A percentile compares a stretch with the other conserved stretches of the same genome.
These are phyloP conservation scores for Leishmania guyanensis DNA, from an alignment of 208 protist genomes.

Conservation along the genomic window DNA sequence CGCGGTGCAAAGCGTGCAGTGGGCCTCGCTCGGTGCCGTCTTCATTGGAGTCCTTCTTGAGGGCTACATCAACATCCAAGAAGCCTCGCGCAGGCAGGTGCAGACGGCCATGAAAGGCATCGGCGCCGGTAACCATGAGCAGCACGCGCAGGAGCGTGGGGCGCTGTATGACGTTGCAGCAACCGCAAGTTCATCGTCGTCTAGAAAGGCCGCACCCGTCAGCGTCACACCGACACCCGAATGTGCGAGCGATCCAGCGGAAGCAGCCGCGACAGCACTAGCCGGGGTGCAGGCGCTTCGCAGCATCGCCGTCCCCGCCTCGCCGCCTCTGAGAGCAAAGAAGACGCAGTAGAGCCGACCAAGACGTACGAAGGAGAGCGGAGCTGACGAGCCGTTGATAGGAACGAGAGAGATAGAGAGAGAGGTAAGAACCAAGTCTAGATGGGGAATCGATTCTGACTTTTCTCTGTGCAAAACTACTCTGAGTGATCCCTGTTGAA, in stretches of 20 bases:
- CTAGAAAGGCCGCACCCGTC: background rate
- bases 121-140: background rate
- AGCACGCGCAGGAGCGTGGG: background rate
- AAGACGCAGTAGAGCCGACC: background rate
- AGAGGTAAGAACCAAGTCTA: too few relatives aligned
- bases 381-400: background rate
- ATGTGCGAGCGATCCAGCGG: background rate
- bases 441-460: background rate
- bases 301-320: background rate
- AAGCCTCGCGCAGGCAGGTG: slow-evolving; percentile 16
- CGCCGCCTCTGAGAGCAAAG: background rate
- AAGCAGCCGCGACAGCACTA: background rate
- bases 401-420: background rate
- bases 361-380: background rate
- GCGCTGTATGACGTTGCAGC: background rate
- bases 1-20: slow-evolving; percentile 50
- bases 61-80: slow-evolving; percentile 41
- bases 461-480: background rate
- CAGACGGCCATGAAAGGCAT: background rate
- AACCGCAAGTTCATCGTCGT: background rate
- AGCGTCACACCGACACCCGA: background rate
- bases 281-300: background rate
- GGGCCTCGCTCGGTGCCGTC: slow-evolving; percentile 51
- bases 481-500: background rate
- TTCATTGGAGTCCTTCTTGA: slow-evolving; percentile 69